A percentile compares a stretch with the other conserved stretches of the same genome.
Conservation (phyloP, 2,329 filamentous ascomycete genomes). For the Penicillium thymicola region DNA sequence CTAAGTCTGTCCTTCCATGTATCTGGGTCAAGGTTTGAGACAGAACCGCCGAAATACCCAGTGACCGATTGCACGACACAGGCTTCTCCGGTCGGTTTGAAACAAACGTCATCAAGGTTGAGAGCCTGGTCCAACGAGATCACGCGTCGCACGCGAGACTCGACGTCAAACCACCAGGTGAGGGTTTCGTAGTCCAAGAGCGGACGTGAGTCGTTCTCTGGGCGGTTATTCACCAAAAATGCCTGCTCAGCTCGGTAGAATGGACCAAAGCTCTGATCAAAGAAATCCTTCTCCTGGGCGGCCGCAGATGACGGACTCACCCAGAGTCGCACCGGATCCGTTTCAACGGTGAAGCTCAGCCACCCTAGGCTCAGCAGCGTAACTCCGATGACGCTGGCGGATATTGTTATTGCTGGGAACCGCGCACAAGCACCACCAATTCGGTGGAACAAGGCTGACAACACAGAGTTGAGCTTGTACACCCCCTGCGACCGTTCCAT, state of each 20-base stretch:
- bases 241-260: constrained; percentile 94
- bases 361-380: constrained; percentile 79
- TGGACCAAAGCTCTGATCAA: constrained; percentile 87
- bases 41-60: constrained; percentile 75
- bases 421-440: constrained; percentile 77
- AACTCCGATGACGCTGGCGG: constrained; percentile 70
- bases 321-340: constrained; percentile 87
- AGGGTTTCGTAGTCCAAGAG: constrained; percentile 87
- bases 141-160: constrained; percentile 69
- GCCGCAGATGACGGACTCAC: constrained; percentile 91
- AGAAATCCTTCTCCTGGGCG: constrained; percentile 89
- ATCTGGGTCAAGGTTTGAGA: constrained; percentile 58
- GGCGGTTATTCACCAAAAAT: constrained; percentile 87
- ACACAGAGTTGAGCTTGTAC: constrained; percentile 80
- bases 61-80: constrained; percentile 94
- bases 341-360: constrained; percentile 85
- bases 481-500: constrained; percentile 73
- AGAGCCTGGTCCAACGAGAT: constrained; percentile 67
- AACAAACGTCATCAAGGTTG: constrained; percentile 80
- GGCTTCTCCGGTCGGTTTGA: constrained; percentile 83
- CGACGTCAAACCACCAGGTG: constrained; percentile 89
- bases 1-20: constrained; percentile 71
- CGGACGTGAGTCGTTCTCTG: constrained; percentile 61
- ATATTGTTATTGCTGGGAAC: constrained; percentile 82
- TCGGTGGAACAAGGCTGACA: constrained; percentile 74